Evolutionary conservation across 169 alveolate species (phyloP), one percentile per base, ranked within the genome.

Genomic region (Hammondia hammondi): DNA sequence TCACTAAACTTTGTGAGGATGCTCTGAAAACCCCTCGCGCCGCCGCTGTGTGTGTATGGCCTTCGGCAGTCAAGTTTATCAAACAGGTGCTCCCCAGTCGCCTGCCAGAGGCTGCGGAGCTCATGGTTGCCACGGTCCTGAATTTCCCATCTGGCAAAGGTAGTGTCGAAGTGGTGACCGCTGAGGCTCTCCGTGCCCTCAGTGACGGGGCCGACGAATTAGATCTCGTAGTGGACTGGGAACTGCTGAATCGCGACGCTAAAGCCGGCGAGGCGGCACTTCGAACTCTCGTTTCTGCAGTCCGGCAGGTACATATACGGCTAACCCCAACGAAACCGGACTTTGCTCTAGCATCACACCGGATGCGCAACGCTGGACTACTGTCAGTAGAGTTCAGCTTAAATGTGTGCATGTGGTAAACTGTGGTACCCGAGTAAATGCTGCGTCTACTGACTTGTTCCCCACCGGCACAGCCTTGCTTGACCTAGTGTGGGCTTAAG

Each of bases 141-240:
- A 96, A 96, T 71, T 96, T 96, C 52, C 97, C 97, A 43, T 81
- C 67, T 87, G 97, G 97, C 32, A 85, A 91, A 37, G 96, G 93
- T 81, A 21, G 46, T 19, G 48, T 91, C 24, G 97, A 96, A 39
- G 87, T 94, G 48, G 94, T 95, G n/a, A 12, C 91, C 4, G 88
- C 67, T 21, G 97, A 95, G 37, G 94, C 97, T n/a, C 32, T 67
- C 35, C 91, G 82, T 37, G 97, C 94, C n/a, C 10, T 93, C 6
- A 92, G 52, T 3, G 96, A 91, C 56, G 97, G 97, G 27, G 97
- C 61, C 35, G 97, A 96, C 82, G 97, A 96, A 91, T 45, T 96
- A 17, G 97, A 96, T 45, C 46, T 96, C 17, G 97, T 95, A 27
- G 94, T 96, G 45, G 95, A 95, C 91, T 96, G 95, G 85, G 91